phyloP scores from a whole-genome alignment of 2,329 filamentous ascomycete genomes.

The Purpureocillium takamizusanense region DNA sequence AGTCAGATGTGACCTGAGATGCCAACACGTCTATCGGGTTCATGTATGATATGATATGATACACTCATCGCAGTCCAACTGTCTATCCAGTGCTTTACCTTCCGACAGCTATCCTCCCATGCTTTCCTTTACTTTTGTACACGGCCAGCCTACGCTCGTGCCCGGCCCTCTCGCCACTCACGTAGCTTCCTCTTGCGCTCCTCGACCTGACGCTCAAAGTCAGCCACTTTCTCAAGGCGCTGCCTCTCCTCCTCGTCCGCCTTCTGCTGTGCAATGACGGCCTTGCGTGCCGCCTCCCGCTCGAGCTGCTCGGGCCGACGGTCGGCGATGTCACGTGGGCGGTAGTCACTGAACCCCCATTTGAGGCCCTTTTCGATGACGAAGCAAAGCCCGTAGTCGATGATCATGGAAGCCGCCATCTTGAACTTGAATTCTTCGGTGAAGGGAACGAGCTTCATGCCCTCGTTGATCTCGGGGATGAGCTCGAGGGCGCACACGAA shows the following conservation, averaged over 20 bases:
- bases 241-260: conserved; percentile 41
- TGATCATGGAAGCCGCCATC: conserved; percentile 74
- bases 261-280: conserved; percentile 41
- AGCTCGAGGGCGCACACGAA: conserved; percentile 95
- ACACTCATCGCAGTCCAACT: not conserved
- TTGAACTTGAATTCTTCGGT: conserved; percentile 78
- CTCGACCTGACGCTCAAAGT: conserved; percentile 49
- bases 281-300: conserved; percentile 62
- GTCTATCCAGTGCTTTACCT: not conserved
- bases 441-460: conserved; percentile 88
- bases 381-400: conserved; percentile 84
- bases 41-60: too few species aligned
- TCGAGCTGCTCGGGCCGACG: conserved; percentile 79
- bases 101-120: too few species aligned
- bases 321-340: conserved; percentile 85
- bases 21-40: not conserved
- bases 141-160: conserved; percentile 6
- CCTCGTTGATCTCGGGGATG: conserved; percentile 87
- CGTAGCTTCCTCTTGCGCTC: conserved; percentile 39
- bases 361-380: conserved; percentile 83
- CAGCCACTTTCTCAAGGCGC: conserved; percentile 44
- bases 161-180: conserved; percentile 32
- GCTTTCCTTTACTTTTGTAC: too few species aligned
- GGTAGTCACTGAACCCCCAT: conserved; percentile 78
- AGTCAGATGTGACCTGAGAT: not conserved